Evolutionary conservation across 805 yeast genomes (phyloP), one percentile per base, ranked within the genome.

Genomic region (Starmerella ratchasimensis): DNA sequence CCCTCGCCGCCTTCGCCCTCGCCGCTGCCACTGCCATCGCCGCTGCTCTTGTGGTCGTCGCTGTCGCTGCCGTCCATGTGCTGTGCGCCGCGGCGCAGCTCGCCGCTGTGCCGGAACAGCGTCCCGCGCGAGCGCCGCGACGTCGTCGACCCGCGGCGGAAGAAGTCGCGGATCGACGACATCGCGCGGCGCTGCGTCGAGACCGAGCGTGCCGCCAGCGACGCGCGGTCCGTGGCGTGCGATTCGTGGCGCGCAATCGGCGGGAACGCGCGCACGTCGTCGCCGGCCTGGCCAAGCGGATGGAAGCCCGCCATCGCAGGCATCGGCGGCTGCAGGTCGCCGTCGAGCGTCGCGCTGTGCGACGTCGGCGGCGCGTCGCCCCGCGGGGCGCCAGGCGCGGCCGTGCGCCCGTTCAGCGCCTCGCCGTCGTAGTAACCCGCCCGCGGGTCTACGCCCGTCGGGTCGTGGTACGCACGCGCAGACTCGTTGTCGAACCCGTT

Each of bases 191-290:
- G 27, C 7, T 13, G 10, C 8, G 36, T 33, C 8, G 36, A 21
- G 14, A 21, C 24, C 7, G 30, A 23, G 9, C 5, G 18, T 3
- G 11, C 26, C 4, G 22, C 36, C 5, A 24, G 7, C 3, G 31
- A 26, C 9, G 30, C 37, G 3, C 37, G 22, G n/a, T 34, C 37
- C 3, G 37, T n/a, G 18, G 37, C 31, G 13, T 34, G 35, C 13
- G 35, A 15, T 15, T 32, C 35, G 14, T 15, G 34, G 16, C 34
- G 34, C 14, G 21, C n/a, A 7, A 14, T 20, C 7, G 6, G 14
- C 33, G 6, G 33, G 7, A 14, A 15, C n/a, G 21, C 9, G 15
- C 14, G 13, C n/a, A n/a, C n/a, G n/a, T n/a, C n/a, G n/a, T n/a
- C n/a, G n/a, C n/a, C n/a, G n/a, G n/a, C n/a, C n/a, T n/a, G n/a